Conservation (phyloP, 2,329 filamentous ascomycete species). For the Hypoxylon sp. region DNA sequence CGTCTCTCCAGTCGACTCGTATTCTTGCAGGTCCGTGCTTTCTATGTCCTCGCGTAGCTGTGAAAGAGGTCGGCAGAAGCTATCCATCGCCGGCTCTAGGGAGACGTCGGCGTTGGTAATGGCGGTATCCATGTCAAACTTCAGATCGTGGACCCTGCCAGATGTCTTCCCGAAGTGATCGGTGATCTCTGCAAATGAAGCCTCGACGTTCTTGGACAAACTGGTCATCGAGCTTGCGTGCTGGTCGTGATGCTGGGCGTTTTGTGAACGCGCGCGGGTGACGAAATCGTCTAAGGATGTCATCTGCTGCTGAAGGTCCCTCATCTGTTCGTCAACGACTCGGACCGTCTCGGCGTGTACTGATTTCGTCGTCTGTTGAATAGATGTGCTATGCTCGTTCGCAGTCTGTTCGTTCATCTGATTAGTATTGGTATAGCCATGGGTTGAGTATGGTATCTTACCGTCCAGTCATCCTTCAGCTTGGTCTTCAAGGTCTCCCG, state of each 20-base stretch:
- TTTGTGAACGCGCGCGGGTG: constrained; percentile 79
- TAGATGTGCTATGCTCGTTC: constrained; percentile 80
- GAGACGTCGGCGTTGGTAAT: constrained; percentile 65
- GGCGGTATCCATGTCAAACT: constrained; percentile 70
- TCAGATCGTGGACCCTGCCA: constrained; percentile 72
- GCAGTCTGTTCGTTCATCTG: constrained; percentile 65
- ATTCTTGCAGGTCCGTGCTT: constrained; percentile 74
- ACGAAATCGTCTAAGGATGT: constrained; percentile 91
- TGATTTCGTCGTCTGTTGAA: constrained; percentile 82
- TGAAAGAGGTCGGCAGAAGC: constrained; percentile 73
- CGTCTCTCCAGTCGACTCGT: constrained; percentile 84
- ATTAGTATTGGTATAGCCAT: constrained; percentile 38
- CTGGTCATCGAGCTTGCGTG: constrained; percentile 71
- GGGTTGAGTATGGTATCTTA: constrained; percentile 61
- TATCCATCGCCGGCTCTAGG: constrained; percentile 66
- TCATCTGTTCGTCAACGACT: constrained; percentile 88
- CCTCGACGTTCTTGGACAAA: constrained; percentile 73
- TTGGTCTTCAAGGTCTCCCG: constrained; percentile 80
- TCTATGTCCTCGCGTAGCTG: constrained; percentile 75
- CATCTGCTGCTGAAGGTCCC: constrained; percentile 88
- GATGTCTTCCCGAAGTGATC: constrained; percentile 74
- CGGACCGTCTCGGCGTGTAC: constrained; percentile 90
- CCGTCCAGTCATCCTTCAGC: constrained; percentile 86
- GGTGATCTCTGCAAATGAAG: constrained; percentile 76
- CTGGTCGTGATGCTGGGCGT: constrained; percentile 76